Evolutionary conservation across 345 rosid species (phyloP).

Genomic region (Geranium rotundifolium): DNA sequence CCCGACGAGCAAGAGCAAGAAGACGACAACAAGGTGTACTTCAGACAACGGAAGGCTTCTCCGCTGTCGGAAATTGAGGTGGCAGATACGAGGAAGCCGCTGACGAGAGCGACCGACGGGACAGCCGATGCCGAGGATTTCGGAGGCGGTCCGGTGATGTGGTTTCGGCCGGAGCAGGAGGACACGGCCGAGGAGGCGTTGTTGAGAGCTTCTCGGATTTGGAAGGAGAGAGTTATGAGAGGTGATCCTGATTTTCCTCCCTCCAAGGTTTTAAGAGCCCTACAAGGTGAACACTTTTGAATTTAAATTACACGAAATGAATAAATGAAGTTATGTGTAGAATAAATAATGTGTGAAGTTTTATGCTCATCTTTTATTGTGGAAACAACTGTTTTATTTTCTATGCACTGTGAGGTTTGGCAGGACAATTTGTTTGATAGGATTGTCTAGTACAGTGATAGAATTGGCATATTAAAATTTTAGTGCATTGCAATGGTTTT

Average conservation of each 20-base stretch:
- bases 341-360: no score
- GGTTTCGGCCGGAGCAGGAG: slow-evolving; percentile 71
- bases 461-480: no score
- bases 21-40: slow-evolving; percentile 36
- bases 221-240: slow-evolving; percentile 47
- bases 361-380: no score
- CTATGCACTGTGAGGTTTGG: no score
- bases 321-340: no score
- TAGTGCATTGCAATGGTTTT: no score
- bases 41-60: slow-evolving; percentile 50
- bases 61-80: slow-evolving; percentile 53
- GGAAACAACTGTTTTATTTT: no score
- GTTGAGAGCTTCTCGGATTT: slow-evolving; percentile 42
- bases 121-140: slow-evolving; percentile 11
- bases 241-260: slow-evolving; percentile 75
- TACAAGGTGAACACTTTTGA: slow-evolving; percentile 33
- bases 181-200: slow-evolving; percentile 73
- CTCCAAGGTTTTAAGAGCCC: slow-evolving; percentile 50
- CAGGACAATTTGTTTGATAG: no score
- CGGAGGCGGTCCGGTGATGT: slow-evolving; percentile 21
- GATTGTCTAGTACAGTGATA: no score
- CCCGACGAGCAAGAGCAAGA: slow-evolving; percentile 5
- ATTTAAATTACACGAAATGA: no score
- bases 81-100: slow-evolving; percentile 69
- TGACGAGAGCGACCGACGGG: slow-evolving; percentile 60